phyloP scores from a whole-genome alignment of 306 rosid genomes.

The Casuarina glauca region DNA sequence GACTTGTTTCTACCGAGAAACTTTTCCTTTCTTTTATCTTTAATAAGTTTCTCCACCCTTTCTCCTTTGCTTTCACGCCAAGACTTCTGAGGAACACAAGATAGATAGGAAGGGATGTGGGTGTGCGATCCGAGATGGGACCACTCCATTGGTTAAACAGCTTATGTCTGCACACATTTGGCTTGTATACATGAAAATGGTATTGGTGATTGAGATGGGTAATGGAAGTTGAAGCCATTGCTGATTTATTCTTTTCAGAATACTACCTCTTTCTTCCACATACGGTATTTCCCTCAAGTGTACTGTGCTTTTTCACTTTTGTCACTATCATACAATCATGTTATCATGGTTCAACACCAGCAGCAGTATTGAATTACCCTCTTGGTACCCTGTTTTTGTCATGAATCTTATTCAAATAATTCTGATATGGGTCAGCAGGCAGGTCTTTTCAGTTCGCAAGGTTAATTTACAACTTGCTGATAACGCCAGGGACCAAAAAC shows the following conservation, averaged over 20 bases:
- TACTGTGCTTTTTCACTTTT: not conserved
- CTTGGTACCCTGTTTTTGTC: no score
- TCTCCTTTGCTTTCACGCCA: constrained; percentile 64
- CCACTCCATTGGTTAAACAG: constrained; percentile 21
- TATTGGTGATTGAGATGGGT: not conserved
- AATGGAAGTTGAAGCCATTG: not conserved
- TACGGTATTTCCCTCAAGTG: not conserved
- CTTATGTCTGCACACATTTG: not conserved
- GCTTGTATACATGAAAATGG: not conserved
- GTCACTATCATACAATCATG: no score
- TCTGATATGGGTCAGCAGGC: no score
- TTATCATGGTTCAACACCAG: no score
- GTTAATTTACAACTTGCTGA: no score
- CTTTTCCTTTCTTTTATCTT: constrained; percentile 2
- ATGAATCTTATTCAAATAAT: no score
- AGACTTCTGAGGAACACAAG: constrained; percentile 51
- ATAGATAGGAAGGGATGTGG: constrained; percentile 32
- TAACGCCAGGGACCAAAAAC: not conserved
- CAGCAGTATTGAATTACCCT: no score
- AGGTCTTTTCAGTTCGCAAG: no score
- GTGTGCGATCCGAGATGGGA: constrained; percentile 61
- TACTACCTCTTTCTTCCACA: not conserved
- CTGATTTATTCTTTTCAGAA: no score
- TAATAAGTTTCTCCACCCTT: not conserved
- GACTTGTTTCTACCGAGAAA: constrained; percentile 37